Evolutionary conservation across 2,329 filamentous ascomycete genomes (phyloP).

Genomic region (Trichoderma sp.): DNA sequence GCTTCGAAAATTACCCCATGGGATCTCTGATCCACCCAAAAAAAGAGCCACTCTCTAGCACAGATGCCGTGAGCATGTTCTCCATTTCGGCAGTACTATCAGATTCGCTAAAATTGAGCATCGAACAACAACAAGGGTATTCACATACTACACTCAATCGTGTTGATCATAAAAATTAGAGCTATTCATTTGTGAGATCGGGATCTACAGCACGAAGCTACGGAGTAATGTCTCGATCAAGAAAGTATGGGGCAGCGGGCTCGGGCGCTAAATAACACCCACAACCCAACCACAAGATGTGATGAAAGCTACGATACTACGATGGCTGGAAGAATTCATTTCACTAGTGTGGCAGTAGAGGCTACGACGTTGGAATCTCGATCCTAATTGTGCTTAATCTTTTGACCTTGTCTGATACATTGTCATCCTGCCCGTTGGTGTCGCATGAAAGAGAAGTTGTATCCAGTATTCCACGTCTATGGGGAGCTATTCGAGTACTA

Average conservation of each 20-base stretch:
- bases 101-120: not conserved
- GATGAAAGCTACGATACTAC: not conserved
- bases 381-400: not conserved
- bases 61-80: not conserved
- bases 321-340: not conserved
- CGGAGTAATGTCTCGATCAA: not conserved
- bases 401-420: not conserved
- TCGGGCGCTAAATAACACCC: not conserved
- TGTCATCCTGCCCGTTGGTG: not conserved
- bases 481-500: not conserved
- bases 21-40: not conserved
- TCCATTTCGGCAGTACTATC: not conserved
- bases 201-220: not conserved
- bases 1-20: not conserved
- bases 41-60: not conserved
- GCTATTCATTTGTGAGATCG: not conserved
- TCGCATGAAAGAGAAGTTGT: no score
- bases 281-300: not conserved
- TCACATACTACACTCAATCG: not conserved
- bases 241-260: not conserved
- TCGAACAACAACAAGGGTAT: not conserved
- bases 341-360: not conserved
- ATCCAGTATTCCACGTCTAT: not conserved
- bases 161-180: not conserved
- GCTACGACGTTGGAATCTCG: not conserved